Percentiles rank a stretch among this genome's conserved stretches.
phyloP scores from a whole-genome alignment of 2,329 filamentous ascomycete genomes.

The Talaromyces sp. region DNA sequence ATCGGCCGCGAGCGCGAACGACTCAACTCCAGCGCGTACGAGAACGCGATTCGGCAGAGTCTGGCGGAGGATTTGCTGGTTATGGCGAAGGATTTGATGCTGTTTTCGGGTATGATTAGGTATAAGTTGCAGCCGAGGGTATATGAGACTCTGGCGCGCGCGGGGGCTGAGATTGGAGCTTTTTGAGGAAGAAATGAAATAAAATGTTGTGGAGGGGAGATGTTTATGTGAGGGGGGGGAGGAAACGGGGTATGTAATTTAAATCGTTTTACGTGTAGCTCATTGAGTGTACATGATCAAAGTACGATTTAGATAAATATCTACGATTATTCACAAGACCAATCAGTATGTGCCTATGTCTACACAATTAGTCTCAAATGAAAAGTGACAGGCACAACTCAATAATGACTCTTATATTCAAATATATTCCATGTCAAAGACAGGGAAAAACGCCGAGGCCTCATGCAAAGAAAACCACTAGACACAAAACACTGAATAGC shows the following conservation, averaged over 20 bases:
- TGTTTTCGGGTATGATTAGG: constrained; percentile 86
- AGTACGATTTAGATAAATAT: background rate
- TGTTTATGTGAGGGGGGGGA: background rate
- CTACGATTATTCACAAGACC: background rate
- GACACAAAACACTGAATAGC: background rate
- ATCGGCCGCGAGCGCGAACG: constrained; percentile 72
- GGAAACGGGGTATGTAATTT: background rate
- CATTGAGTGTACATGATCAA: background rate
- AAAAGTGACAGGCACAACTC: background rate
- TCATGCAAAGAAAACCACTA: background rate
- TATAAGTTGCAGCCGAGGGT: constrained; percentile 83
- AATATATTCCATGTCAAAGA: background rate
- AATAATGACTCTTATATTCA: background rate
- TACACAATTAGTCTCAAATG: no score
- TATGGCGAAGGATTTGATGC: constrained; percentile 83
- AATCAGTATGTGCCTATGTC: no score
- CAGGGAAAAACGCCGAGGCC: background rate
- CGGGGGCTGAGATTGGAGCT: constrained; percentile 48
- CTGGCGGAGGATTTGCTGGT: constrained; percentile 67
- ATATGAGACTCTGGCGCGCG: constrained; percentile 80
- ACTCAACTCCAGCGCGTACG: constrained; percentile 65
- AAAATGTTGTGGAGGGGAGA: no score
- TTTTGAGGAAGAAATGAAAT: background rate
- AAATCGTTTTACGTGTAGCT: background rate
- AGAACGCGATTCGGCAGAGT: constrained; percentile 41